These are phyloP conservation scores for Nyssa sinensis DNA, from an alignment of 148 eudicot genomes.

Conservation along the genomic window DNA sequence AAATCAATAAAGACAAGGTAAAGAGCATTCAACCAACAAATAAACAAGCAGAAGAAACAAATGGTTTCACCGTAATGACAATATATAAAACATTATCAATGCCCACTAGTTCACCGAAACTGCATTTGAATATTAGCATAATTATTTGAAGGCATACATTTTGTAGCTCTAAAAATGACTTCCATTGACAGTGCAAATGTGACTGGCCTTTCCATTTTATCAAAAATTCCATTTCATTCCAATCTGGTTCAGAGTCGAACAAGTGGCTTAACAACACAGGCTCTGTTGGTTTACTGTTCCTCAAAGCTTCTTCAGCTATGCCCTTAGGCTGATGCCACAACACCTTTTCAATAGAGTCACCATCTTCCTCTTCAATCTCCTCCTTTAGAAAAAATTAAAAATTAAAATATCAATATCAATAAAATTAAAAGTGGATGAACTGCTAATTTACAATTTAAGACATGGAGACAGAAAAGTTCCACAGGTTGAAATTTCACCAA, in stretches of 20 bases:
- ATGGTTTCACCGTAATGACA: background rate
- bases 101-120: background rate
- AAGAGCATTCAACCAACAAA: background rate
- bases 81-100: background rate
- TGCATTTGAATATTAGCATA: background rate
- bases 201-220: constrained; percentile 99
- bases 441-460: background rate
- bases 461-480: background rate
- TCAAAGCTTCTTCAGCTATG: constrained; percentile 86
- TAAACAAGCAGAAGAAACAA: background rate
- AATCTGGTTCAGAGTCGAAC: constrained; percentile 77
- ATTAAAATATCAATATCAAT: constrained; percentile 4
- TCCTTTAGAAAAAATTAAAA: constrained; percentile 45
- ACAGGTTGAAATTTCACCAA: background rate
- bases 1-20: constrained; percentile 17
- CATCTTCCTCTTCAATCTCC: constrained; percentile 86
- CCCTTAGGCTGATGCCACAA: constrained; percentile 98
- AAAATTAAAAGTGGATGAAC: background rate
- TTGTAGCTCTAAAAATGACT: constrained; percentile 69
- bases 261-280: constrained; percentile 76
- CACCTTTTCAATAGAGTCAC: constrained; percentile 83
- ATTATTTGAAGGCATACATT: constrained; percentile 49
- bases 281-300: constrained; percentile 63
- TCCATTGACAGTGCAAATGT: constrained; percentile 95
- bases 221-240: constrained; percentile 88